Base-by-base conservation (phyloP, 345 rosid genomes). In the Rhizophora mangle region DNA sequence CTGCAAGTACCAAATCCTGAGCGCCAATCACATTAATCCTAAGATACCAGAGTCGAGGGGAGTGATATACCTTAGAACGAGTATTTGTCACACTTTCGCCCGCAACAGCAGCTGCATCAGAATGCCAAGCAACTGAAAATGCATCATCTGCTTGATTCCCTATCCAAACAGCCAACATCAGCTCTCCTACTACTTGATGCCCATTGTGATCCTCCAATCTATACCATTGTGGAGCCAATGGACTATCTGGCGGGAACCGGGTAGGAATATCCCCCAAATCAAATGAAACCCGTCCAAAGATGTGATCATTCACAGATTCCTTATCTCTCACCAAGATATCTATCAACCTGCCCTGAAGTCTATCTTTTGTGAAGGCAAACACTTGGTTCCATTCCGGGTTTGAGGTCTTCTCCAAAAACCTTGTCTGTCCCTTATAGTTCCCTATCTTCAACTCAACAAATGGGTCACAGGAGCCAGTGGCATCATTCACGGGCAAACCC, bases 131-230 rank as follows among this genome's bases (percentile, higher is more conserved):
- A 13, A 68, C 69, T 0, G 82, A 62, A 68, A 76, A 85, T 1
- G 79, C 85, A 27, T 76, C 80, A 64, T 85, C 85, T 0, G 84
- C 81, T 65, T 85, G 87, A 26, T 79, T 79, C 24, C 87, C 83
- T 54, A 79, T 66, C 89, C 87, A 85, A 29, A 78, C 54, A 18
- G 85, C 76, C 53, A 80, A 53, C 87, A 85, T 79, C 37, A 85
- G 18, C 55, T 76, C 82, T 8, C 84, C 85, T 34, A 22, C 55
- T 10, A 53, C 72, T 68, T 74, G 68, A 3, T 15, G 47, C 15
- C 82, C 81, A 31, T 77, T 62, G 18, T 34, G 54, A 60, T 78
- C 79, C 67, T 77, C 76, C 31, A 85, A 47, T 26, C 67, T 72
- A 26, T 81, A 76, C 87, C 85, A 81, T 55, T 81, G 76, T 3